Percentiles rank a stretch among this genome's conserved stretches.
phyloP scores from a whole-genome alignment of 805 yeast species.

The Kodamaea laetipori region DNA sequence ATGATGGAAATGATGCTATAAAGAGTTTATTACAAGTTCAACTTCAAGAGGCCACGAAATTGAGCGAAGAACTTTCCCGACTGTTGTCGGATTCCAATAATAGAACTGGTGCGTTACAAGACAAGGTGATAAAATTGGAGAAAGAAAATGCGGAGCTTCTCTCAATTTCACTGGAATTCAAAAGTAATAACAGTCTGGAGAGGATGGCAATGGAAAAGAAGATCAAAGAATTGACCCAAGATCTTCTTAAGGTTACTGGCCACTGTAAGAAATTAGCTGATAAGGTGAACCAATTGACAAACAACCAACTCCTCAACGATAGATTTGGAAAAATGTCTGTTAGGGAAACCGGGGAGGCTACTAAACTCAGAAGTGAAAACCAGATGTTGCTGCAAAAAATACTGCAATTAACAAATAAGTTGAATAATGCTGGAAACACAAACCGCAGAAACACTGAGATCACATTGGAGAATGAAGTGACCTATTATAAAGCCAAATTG shows the following conservation, averaged over 20 bases:
- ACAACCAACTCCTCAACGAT: slow-evolving; percentile 11
- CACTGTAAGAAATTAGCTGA: slow-evolving; percentile 34
- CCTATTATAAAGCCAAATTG: slow-evolving; percentile 49
- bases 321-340: slow-evolving; percentile 11
- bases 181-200: slow-evolving; percentile 23
- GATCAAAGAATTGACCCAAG: slow-evolving; percentile 29
- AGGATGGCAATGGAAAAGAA: slow-evolving; percentile 32
- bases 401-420: slow-evolving; percentile 17
- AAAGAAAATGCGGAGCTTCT: slow-evolving; percentile 31
- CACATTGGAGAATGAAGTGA: slow-evolving; percentile 41
- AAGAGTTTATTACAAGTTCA: slow-evolving; percentile 35
- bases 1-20: slow-evolving; percentile 21
- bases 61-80: slow-evolving; percentile 25
- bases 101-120: slow-evolving; percentile 23
- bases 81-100: slow-evolving; percentile 21
- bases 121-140: slow-evolving; percentile 21
- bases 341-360: slow-evolving; percentile 2
- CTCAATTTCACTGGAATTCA: slow-evolving; percentile 31
- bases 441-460: slow-evolving; percentile 20
- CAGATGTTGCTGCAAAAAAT: slow-evolving; percentile 13
- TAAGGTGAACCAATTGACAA: slow-evolving; percentile 25
- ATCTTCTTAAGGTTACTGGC: slow-evolving; percentile 30
- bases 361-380: slow-evolving; percentile 13
- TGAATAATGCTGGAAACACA: slow-evolving; percentile 22
- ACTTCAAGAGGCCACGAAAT: slow-evolving; percentile 32